Percentiles rank a stretch among this genome's conserved stretches.
These are phyloP conservation scores for Teunomyces atbi DNA, from an alignment of 805 yeast genomes.

Conservation along the genomic window DNA sequence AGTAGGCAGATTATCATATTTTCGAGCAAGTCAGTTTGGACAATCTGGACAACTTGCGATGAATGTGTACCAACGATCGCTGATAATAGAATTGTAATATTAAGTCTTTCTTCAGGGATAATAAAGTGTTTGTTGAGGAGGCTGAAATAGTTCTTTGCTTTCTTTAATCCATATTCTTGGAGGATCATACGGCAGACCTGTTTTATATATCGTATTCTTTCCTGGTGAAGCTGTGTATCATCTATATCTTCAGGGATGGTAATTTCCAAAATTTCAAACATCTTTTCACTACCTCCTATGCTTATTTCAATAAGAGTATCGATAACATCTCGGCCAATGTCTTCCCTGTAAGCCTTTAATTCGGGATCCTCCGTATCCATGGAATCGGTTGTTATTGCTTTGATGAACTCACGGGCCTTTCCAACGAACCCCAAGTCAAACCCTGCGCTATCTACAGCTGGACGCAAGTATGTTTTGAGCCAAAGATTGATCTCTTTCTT, in stretches of 20 bases:
- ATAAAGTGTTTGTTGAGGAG: constrained; percentile 36
- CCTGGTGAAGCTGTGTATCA: constrained; percentile 40
- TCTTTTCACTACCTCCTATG: constrained; percentile 17
- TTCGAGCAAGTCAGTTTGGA: constrained; percentile 34
- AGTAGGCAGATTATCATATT: constrained; percentile 37
- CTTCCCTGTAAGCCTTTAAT: constrained; percentile 17
- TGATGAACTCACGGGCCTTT: constrained; percentile 28
- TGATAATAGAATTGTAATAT: constrained; percentile 37
- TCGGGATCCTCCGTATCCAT: constrained; percentile 19
- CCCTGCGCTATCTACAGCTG: constrained; percentile 62
- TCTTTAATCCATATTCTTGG: constrained; percentile 39
- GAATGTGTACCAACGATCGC: constrained; percentile 25
- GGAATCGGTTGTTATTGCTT: constrained; percentile 15
- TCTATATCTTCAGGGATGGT: constrained; percentile 14
- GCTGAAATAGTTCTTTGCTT: constrained; percentile 35
- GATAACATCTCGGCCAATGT: constrained; percentile 21
- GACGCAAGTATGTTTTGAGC: constrained; percentile 47
- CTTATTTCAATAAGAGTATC: constrained; percentile 24
- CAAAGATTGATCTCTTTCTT: constrained; percentile 41
- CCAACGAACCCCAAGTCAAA: constrained; percentile 37
- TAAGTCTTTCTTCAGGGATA: constrained; percentile 33
- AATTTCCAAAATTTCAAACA: constrained; percentile 17
- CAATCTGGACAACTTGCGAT: constrained; percentile 28
- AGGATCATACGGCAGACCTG: constrained; percentile 43
- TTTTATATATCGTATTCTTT: constrained; percentile 48